Evolutionary conservation across 2,329 filamentous ascomycete species (phyloP), one percentile per base, ranked within the genome.

Genomic region (Delphinella strobiligena): DNA sequence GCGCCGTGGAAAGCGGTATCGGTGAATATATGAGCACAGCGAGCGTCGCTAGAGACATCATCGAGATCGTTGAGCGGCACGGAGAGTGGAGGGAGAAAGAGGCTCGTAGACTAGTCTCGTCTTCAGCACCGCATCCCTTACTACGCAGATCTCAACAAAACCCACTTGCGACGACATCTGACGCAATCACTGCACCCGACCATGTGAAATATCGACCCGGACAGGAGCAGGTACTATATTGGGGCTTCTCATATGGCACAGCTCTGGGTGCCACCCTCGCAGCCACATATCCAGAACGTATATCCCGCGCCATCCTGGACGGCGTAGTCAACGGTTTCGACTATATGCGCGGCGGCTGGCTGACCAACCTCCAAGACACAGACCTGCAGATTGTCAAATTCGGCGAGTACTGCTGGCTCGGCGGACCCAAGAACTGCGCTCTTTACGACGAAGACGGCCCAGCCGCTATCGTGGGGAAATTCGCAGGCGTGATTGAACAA

Each of bases 381-480:
- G 74, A 79, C 51, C 61, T 65, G 37, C 65, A 71, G 4, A 64
- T 75, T 48, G 54, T 63, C 1, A 64, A 58, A 14, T 77, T 79
- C 42, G 74, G 70, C 48, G 55, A 60, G 14, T 63, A 66, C 31
- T 80, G 76, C 49, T 64, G 68, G 49, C 55, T 61, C 31, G 73
- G 67, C 14, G 69, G 70, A 0, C 32, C 34, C 4, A 44, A 57
- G 1, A 61, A 53, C 5, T 76, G 71, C 40, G 60, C 61, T 1
- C 61, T 75, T 4, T 47, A 45, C 32, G 14, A 51, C 24, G 34
- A 44, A 32, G 60, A 56, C 37, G 59, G 59, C 7, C 38, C 52
- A 4, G 59, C 61, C 11, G 58, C 63, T 31, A 49, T 51, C 2
- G 42, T 54, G 4, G 52, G 53, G 61, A 45, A 47, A 12, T 60